Evolutionary conservation across 495 filamentous ascomycete species (phyloP).

Genomic region (Darksidea phi): DNA sequence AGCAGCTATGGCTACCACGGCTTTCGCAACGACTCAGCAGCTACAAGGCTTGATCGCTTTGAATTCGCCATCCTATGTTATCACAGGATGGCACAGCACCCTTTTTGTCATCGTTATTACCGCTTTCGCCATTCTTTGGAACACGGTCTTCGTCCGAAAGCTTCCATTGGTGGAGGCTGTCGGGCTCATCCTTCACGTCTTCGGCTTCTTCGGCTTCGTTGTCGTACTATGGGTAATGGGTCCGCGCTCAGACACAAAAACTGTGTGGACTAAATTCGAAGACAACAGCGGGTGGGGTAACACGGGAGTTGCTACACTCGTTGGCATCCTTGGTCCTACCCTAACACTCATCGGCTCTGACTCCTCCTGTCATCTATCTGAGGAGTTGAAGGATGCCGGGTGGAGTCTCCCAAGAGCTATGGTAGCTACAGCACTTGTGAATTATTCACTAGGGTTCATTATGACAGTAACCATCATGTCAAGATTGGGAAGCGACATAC

Average conservation of each 20-base stretch:
- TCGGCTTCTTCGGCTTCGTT: slow-evolving; percentile 58
- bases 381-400: slow-evolving; percentile 33
- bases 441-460: slow-evolving; percentile 28
- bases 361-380: slow-evolving; percentile 19
- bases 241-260: neutral
- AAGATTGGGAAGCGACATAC: slow-evolving; percentile 6
- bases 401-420: slow-evolving; percentile 28
- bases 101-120: slow-evolving; percentile 55
- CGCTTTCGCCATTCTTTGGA: slow-evolving; percentile 54
- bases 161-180: slow-evolving; percentile 59
- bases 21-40: slow-evolving; percentile 55
- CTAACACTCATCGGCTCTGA: slow-evolving; percentile 11
- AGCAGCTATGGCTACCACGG: slow-evolving; percentile 52
- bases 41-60: slow-evolving; percentile 60
- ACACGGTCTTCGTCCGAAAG: slow-evolving; percentile 53
- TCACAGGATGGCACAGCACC: slow-evolving; percentile 59
- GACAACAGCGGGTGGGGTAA: slow-evolving; percentile 37
- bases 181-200: slow-evolving; percentile 59
- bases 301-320: slow-evolving; percentile 16
- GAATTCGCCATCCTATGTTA: slow-evolving; percentile 48
- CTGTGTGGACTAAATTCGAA: slow-evolving; percentile 34
- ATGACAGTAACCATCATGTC: slow-evolving; percentile 30
- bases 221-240: neutral
- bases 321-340: slow-evolving; percentile 9
- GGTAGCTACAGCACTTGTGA: slow-evolving; percentile 22